A percentile compares a stretch with the other conserved stretches of the same genome.
phyloP scores from a whole-genome alignment of 345 rosid species.

The Citrus cavaleriei region DNA sequence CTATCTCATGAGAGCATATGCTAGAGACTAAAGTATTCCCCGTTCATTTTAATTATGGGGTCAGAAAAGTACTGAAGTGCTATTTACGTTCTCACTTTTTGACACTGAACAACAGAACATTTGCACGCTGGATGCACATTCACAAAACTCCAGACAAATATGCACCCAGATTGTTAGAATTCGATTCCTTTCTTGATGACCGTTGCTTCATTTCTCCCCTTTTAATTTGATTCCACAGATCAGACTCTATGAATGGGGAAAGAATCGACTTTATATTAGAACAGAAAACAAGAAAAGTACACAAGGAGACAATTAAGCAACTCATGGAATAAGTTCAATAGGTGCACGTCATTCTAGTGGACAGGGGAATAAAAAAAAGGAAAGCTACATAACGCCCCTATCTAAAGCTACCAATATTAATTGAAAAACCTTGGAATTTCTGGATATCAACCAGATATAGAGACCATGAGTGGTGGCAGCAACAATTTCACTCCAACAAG shows the following conservation, averaged over 20 bases:
- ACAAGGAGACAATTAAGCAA: not conserved
- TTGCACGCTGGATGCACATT: not conserved
- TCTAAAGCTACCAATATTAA: not conserved
- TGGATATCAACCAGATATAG: not conserved
- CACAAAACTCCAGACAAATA: not conserved
- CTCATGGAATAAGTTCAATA: not conserved
- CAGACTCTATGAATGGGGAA: not conserved
- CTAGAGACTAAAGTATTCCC: not conserved
- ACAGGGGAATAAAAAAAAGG: not conserved
- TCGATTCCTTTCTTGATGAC: conserved; percentile 12
- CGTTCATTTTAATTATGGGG: not conserved
- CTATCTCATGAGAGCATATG: not conserved
- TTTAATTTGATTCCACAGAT: not conserved
- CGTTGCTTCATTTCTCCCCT: not conserved
- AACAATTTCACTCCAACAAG: conserved; percentile 1
- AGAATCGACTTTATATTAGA: conserved; percentile 16
- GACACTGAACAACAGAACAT: not conserved
- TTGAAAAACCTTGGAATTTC: not conserved
- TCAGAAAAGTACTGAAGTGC: not conserved
- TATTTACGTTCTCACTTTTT: not conserved
- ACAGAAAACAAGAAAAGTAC: not conserved
- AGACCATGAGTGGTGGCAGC: conserved; percentile 17
- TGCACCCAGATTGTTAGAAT: not conserved
- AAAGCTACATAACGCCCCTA: not conserved
- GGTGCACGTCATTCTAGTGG: not conserved